These are phyloP conservation scores for Picea sitchensis DNA, from an alignment of 75 land plant species.

Conservation along the genomic window DNA sequence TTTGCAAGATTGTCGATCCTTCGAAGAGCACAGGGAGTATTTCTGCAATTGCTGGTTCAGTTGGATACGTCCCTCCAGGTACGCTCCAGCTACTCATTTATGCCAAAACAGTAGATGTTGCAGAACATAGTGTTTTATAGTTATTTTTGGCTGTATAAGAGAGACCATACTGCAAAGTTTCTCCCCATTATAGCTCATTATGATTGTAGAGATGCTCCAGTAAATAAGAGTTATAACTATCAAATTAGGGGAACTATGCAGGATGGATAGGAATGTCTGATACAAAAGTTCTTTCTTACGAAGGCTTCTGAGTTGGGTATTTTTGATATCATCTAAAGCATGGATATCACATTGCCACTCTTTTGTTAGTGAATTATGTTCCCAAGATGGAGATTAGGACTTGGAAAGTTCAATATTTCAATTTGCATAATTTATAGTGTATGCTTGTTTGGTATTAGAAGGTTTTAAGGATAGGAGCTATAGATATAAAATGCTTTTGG, in stretches of 20 bases:
- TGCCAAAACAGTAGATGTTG: background rate
- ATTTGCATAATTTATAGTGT: background rate
- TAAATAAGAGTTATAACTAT: background rate
- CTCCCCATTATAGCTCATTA: background rate
- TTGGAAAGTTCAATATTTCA: background rate
- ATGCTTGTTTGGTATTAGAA: background rate
- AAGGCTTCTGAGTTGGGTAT: no score
- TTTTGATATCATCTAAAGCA: background rate
- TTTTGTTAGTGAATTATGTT: background rate
- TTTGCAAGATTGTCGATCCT: slow-evolving; percentile 66
- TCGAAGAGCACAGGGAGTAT: slow-evolving; percentile 61
- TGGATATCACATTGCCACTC: background rate
- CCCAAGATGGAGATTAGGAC: background rate
- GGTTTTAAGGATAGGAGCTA: background rate
- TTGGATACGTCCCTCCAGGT: slow-evolving; percentile 89
- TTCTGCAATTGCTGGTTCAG: slow-evolving; percentile 68
- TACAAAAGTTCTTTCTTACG: background rate
- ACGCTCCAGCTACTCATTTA: background rate
- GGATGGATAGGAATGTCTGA: background rate
- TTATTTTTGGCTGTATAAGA: background rate
- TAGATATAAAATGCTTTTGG: background rate
- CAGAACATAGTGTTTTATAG: background rate
- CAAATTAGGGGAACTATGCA: background rate
- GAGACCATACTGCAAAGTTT: background rate
- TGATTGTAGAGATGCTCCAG: background rate